These are phyloP conservation scores for Arctium minus DNA, from an alignment of 129 eudicot species.

Conservation along the genomic window DNA sequence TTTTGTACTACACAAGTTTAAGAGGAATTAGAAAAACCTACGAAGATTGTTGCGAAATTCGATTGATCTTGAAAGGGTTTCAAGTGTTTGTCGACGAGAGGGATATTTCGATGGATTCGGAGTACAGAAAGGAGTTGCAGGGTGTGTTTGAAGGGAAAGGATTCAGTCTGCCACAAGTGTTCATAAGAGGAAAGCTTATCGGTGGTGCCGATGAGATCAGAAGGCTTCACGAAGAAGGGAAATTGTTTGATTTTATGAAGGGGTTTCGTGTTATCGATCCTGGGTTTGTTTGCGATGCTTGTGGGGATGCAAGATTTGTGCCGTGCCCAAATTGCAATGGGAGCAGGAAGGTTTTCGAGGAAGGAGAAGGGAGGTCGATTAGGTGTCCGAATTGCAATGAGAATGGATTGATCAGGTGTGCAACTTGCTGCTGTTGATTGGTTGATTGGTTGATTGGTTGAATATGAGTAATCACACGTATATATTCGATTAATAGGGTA, in stretches of 20 bases:
- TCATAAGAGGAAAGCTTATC: slow-evolving; percentile 52
- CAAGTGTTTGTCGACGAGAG: slow-evolving; percentile 78
- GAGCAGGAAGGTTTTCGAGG: slow-evolving; percentile 79
- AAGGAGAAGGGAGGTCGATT: slow-evolving; percentile 56
- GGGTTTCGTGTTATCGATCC: slow-evolving; percentile 56
- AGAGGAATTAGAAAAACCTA: slow-evolving; percentile 89
- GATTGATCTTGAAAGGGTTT: slow-evolving; percentile 77
- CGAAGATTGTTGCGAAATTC: slow-evolving; percentile 76
- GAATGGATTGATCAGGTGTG: slow-evolving; percentile 87
- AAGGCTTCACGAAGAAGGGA: slow-evolving; percentile 73
- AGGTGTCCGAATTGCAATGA: slow-evolving; percentile 81
- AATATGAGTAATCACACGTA: background rate
- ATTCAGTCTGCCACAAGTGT: slow-evolving; percentile 72
- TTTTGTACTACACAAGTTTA: slow-evolving; percentile 82
- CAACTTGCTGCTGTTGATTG: slow-evolving; percentile 64
- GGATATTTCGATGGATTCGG: slow-evolving; percentile 88
- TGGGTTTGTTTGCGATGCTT: slow-evolving; percentile 56
- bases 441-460: slow-evolving; percentile 33
- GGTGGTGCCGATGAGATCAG: slow-evolving; percentile 90
- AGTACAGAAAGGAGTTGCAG: slow-evolving; percentile 68
- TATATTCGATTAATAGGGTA: slow-evolving; percentile 16
- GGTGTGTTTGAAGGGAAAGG: slow-evolving; percentile 58
- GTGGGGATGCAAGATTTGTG: slow-evolving; percentile 90
- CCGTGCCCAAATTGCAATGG: slow-evolving; percentile 81
- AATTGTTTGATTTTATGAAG: slow-evolving; percentile 53